Evolutionary conservation across 2,329 filamentous ascomycete genomes (phyloP).

Genomic region (Aspergillus nomiae): DNA sequence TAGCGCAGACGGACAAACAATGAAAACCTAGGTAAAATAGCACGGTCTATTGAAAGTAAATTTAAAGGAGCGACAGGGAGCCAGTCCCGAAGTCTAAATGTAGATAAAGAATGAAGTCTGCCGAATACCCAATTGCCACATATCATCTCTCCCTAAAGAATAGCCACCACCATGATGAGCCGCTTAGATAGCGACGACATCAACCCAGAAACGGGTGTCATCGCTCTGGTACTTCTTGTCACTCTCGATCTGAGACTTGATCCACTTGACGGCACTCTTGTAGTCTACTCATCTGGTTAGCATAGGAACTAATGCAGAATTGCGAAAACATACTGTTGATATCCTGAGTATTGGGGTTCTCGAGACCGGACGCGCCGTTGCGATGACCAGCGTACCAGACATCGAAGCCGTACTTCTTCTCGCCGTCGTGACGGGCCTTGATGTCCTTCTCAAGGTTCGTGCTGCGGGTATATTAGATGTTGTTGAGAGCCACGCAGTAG

Average conservation of each 20-base stretch:
- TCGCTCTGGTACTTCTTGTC: constrained; percentile 23
- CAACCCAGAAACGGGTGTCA: constrained; percentile 32
- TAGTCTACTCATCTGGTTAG: constrained; percentile 19
- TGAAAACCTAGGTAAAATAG: neutral
- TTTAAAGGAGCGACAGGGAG: neutral
- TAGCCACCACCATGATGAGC: neutral
- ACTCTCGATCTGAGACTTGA: constrained; percentile 28
- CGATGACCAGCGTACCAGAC: constrained; percentile 28
- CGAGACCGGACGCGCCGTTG: constrained; percentile 23
- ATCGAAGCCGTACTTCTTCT: constrained; percentile 23
- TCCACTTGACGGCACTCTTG: constrained; percentile 29
- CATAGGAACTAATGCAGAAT: neutral
- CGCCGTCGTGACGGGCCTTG: constrained; percentile 13
- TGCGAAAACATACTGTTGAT: constrained; percentile 1
- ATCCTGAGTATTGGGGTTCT: constrained; percentile 21
- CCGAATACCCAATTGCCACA: neutral
- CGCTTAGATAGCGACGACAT: constrained; percentile 25
- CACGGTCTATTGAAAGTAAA: neutral
- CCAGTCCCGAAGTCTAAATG: neutral
- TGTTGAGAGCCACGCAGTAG: neutral
- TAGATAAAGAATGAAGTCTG: neutral
- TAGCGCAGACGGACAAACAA: neutral
- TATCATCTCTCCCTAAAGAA: neutral
- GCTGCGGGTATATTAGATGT: constrained; percentile 7
- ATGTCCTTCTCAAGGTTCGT: constrained; percentile 21